Conservation (phyloP, 2,329 filamentous ascomycete genomes). For the Cladosporium velox region DNA sequence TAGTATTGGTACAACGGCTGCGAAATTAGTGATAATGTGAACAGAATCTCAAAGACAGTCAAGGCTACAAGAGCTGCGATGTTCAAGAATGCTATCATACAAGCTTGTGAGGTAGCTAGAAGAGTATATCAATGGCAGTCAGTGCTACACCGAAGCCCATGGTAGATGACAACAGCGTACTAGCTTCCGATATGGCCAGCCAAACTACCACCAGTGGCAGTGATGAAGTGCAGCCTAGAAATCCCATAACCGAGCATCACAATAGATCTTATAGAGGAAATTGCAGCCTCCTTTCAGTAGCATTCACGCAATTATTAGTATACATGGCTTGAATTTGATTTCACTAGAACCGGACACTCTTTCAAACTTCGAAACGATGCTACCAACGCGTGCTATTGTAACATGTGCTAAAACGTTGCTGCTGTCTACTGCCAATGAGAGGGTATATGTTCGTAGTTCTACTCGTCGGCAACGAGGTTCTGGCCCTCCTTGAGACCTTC, state of each 20-base stretch:
- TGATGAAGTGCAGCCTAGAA: not conserved
- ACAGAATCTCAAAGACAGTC: too few relatives aligned
- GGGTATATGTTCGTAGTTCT: constrained; percentile 20
- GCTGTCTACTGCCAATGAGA: constrained; percentile 8
- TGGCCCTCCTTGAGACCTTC: constrained; percentile 82
- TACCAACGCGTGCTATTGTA: not conserved
- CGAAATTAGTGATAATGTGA: too few relatives aligned
- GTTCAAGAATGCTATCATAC: too few relatives aligned
- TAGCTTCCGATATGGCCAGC: too few relatives aligned
- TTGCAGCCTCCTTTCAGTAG: not conserved
- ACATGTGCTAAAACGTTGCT: constrained; percentile 8
- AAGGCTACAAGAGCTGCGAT: too few relatives aligned
- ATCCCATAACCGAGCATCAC: not conserved
- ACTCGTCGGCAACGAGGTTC: constrained; percentile 67
- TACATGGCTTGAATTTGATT: not conserved
- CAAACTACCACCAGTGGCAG: too few relatives aligned
- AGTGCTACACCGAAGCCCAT: too few relatives aligned
- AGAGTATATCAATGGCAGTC: too few relatives aligned
- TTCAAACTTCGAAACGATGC: not conserved
- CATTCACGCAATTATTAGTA: not conserved
- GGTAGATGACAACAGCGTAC: too few relatives aligned
- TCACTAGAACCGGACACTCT: not conserved
- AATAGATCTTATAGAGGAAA: not conserved
- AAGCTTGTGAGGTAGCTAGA: too few relatives aligned
- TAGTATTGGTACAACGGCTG: too few relatives aligned